Conservation (phyloP, 768 basidiomycete genomes). For the Gloeostereum incarnatum region DNA sequence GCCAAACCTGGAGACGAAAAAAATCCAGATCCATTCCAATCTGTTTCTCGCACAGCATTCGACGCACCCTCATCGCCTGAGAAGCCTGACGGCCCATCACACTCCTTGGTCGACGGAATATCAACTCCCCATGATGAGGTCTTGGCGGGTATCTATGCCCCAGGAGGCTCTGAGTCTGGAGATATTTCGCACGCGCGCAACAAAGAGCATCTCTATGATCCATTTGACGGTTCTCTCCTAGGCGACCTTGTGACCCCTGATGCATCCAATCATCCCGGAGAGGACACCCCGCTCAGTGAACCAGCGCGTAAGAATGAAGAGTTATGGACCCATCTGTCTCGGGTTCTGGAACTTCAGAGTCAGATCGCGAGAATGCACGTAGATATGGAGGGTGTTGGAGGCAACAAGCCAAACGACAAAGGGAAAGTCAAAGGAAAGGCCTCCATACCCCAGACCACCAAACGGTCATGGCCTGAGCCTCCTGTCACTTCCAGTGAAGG, state of each 20-base stretch:
- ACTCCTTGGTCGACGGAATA: too few species aligned
- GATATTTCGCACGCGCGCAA: too few species aligned
- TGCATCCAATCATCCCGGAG: slow-evolving; percentile 8
- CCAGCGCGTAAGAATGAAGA: slow-evolving; percentile 30
- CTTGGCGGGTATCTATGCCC: too few species aligned
- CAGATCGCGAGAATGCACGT: slow-evolving; percentile 66
- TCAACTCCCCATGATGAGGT: too few species aligned
- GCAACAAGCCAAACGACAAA: slow-evolving; percentile 7
- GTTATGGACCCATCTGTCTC: slow-evolving; percentile 59
- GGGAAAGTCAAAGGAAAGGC: slow-evolving; percentile 19
- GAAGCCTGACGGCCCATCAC: too few species aligned
- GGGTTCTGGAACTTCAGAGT: slow-evolving; percentile 63
- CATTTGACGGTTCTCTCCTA: slow-evolving; percentile 35
- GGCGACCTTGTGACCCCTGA: slow-evolving; percentile 23
- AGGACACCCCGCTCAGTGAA: slow-evolving; percentile 5
- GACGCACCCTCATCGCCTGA: too few species aligned
- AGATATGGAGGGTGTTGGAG: slow-evolving; percentile 63
- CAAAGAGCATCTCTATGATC: slow-evolving; percentile 31
- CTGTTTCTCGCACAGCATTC: too few species aligned
- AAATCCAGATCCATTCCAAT: too few species aligned
- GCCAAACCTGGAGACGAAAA: too few species aligned
- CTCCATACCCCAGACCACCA: slow-evolving; percentile 11
- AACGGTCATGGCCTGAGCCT: slow-evolving; percentile 9
- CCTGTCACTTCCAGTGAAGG: slow-evolving; percentile 17
- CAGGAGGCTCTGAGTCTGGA: too few species aligned